A percentile compares a stretch with the other conserved stretches of the same genome.
phyloP scores from a whole-genome alignment of 805 yeast genomes.

The Lachancea mirantina region DNA sequence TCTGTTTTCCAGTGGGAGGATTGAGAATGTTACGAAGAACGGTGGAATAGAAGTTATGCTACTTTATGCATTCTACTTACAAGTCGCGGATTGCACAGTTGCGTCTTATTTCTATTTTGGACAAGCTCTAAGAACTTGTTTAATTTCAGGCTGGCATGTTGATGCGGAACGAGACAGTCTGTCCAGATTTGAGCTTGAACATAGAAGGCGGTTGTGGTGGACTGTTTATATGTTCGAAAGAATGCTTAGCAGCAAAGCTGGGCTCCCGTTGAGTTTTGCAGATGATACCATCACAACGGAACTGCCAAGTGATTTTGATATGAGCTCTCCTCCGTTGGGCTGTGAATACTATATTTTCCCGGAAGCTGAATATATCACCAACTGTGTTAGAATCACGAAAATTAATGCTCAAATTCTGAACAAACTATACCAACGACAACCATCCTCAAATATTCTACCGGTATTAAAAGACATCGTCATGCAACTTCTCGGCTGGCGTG shows the following conservation, averaged over 20 bases:
- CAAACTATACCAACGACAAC: conserved; percentile 66
- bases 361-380: conserved; percentile 67
- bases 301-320: conserved; percentile 64
- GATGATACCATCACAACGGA: conserved; percentile 78
- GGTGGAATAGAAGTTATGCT: conserved; percentile 64
- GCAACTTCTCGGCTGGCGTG: conserved; percentile 61
- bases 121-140: conserved; percentile 61
- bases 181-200: conserved; percentile 66
- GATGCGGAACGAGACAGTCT: conserved; percentile 68
- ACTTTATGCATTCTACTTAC: conserved; percentile 69
- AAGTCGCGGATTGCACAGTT: conserved; percentile 78
- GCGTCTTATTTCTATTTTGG: conserved; percentile 79
- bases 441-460: conserved; percentile 67
- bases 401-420: conserved; percentile 69
- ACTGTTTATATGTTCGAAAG: conserved; percentile 76
- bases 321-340: conserved; percentile 53
- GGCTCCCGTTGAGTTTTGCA: conserved; percentile 69
- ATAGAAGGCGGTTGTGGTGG: conserved; percentile 82
- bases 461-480: conserved; percentile 64
- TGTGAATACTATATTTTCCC: conserved; percentile 66
- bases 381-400: conserved; percentile 71
- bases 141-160: conserved; percentile 74
- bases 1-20: conserved; percentile 69
- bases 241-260: conserved; percentile 78
- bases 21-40: conserved; percentile 68